These are phyloP conservation scores for Boletus rubroflammeus DNA, from an alignment of 768 basidiomycete genomes.

Conservation along the genomic window DNA sequence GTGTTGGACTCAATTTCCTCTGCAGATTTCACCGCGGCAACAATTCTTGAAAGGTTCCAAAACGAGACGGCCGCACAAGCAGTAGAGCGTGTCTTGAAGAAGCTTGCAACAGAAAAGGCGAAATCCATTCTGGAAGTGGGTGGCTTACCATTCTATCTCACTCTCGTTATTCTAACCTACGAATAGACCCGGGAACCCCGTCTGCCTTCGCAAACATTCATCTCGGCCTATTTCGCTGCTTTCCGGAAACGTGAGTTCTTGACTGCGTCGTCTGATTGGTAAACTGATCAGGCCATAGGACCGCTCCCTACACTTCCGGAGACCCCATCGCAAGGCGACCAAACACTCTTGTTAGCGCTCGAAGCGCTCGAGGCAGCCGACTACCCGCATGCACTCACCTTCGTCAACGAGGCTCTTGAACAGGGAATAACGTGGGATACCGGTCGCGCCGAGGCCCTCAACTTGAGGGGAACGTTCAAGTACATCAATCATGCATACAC, in stretches of 20 bases:
- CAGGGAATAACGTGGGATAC: conserved; percentile 77
- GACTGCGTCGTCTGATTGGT: neutral
- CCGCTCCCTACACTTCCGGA: conserved; percentile 70
- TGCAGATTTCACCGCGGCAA: conserved; percentile 92
- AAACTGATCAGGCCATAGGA: conserved; percentile 37
- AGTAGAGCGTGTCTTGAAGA: conserved; percentile 92
- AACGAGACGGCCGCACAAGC: conserved; percentile 72
- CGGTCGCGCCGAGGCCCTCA: conserved; percentile 83
- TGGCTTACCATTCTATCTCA: neutral
- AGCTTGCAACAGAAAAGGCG: conserved; percentile 69
- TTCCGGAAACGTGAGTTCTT: conserved; percentile 76
- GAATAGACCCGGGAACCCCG: conserved; percentile 64
- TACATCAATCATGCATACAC: conserved; percentile 34
- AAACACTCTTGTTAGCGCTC: conserved; percentile 74
- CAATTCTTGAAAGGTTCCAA: conserved; percentile 91
- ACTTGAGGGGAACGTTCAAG: conserved; percentile 96
- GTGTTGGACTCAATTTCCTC: neutral
- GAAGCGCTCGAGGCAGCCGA: conserved; percentile 82
- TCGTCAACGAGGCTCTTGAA: conserved; percentile 81
- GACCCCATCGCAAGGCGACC: conserved; percentile 73
- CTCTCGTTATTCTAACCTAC: neutral
- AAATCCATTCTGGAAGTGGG: conserved; percentile 66
- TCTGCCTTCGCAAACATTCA: conserved; percentile 87
- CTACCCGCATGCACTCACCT: conserved; percentile 73
- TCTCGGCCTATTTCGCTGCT: conserved; percentile 93